Base-by-base conservation (phyloP, 2,329 filamentous ascomycete genomes). In the Cercospora citrullina region DNA sequence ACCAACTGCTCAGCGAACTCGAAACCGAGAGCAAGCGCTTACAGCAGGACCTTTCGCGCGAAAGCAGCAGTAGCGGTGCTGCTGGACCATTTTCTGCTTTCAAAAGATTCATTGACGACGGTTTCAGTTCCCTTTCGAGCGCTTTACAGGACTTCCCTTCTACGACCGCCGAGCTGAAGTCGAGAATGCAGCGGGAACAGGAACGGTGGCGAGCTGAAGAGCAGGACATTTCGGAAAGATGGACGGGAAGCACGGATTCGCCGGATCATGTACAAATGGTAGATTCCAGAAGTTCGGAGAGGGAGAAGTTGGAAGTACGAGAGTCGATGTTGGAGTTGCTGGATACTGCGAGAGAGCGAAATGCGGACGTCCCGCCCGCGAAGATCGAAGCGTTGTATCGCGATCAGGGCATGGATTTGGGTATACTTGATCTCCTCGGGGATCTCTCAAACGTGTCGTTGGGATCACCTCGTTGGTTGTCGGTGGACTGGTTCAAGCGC, bases 41-140 rank as follows among this genome's bases (percentile, higher is more conserved):
- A 33, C 65, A 64, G 60, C 26, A 53, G 51, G 60, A 68, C 36
- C 28, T 61, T 14, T 36, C 42, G 7, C 48, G 30, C 8, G 66
- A 68, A 28, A 45, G 58, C 26, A 26, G 26, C 36, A 57, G 26
- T 30, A 57, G 42, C 55, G 60, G 60, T 12, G 65, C 26, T 16
- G 55, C 67, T 77, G 81, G 87, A 68, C 86, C 87, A 0, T 88
- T 89, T 77, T 83, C 87, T 65, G 81, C 83, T 31, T 88, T 89
- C 78, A 87, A 87, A 72, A 85, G 84, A 69, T 87, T 86, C 75
- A 85, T 87, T 65, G 87, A 89, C 72, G 83, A 85, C 58, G 85
- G 86, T 66, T 82, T 88, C 72, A 83, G 82, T 8, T 84, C 83
- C 16, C 77, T 89, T 62, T 77, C 73, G 18, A 64, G 72, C 10